Base-by-base conservation (phyloP, 108 stramenopile species). In the Discostella stelligeroides region DNA sequence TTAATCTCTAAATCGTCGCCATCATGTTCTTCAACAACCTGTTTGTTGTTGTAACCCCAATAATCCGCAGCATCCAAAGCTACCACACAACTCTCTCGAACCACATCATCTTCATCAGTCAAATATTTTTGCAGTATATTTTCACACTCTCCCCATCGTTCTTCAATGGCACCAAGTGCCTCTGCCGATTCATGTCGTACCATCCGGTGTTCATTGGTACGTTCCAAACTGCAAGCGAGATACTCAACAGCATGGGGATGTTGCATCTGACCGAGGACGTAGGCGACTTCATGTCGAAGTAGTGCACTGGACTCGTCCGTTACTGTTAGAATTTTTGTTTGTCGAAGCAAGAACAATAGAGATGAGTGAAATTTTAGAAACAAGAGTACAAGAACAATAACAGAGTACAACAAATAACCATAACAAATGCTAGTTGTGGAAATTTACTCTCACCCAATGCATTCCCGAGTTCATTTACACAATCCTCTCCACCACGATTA, bases 211-310 rank as follows among this genome's bases (percentile, higher is more conserved):
- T 98, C 98, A 15, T 72, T 75, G n/a, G 25, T 30, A 49, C 95
- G 67, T 43, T 74, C 58, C 13, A 99, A 81, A 20, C 83, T 82
- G 38, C 34, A 73, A 20, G 59, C 86, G 48, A 99, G 77, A 41
- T 89, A 94, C 38, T 86, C 73, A 39, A 96, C 88, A 1, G 93
- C 81, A 41, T 79, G 76, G 11, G 95, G 80, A 89, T 93, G 92
- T 72, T 96, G 96, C 68, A 99, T 70, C 74, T 99, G 98, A 12
- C 99, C 99, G 63, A 99, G 79, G 9, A 99, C 98, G 76, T 97
- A 99, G 8, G 99, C 99, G 39, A 99, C 97, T 83, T 99, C 99
- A 87, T 99, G 99, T 47, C 98, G 85, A 53, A 99, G 83, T 17
- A 99, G 74, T 0, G 98, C 88, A 50, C 84, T 90, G 30, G 82